Evolutionary conservation across 2,329 filamentous ascomycete species (phyloP), one percentile per base, ranked within the genome.

Genomic region (Simplicillium aogashimaense): DNA sequence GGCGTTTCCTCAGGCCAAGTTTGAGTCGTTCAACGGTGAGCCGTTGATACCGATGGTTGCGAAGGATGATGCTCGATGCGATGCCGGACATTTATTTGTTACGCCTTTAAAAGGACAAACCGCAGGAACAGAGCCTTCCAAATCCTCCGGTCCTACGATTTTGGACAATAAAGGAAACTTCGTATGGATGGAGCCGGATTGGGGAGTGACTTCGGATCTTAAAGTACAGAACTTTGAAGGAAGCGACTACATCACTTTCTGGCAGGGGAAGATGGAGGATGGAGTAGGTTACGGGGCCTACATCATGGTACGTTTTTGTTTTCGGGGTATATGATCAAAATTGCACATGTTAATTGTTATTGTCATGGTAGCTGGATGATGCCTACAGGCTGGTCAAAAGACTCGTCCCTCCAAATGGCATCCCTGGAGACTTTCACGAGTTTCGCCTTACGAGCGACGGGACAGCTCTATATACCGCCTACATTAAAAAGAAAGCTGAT

Each of bases 241-340:
- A 8, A 38, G 43, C 10, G 39, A 39, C 18, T 51, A 49, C 34
- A 37, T 49, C 1, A 51, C 48, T 6, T 53, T 48, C 39, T 56
- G 52, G 51, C 68, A 68, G 10, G 52, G 65, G 13, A 25, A 25
- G 20, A 25, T 25, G 20, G 61, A 66, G 46, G 58, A 64, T 28
- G 60, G 64, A n/a, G 59, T 60, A 2, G 67, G 69, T 2, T 57
- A 61, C 29, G 69, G 67, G 11, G 53, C 54, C 39, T 66, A 67
- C 44, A 63, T 67, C 42, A 66, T 74, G 67, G 66, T 64, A 48
- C 43, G 54, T 44, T 14, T 12, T 33, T 4, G 17, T 11, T 35
- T 17, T 3, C n/a, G n/a, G 16, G 11, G 14, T 29, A n/a, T 9
- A 15, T 4, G 33, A 6, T 10, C 20, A 25, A 16, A 32, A 35